Evolutionary conservation across 1,284 basidiomycete species (phyloP).

Genomic region (Ceratobasidium sp.): DNA sequence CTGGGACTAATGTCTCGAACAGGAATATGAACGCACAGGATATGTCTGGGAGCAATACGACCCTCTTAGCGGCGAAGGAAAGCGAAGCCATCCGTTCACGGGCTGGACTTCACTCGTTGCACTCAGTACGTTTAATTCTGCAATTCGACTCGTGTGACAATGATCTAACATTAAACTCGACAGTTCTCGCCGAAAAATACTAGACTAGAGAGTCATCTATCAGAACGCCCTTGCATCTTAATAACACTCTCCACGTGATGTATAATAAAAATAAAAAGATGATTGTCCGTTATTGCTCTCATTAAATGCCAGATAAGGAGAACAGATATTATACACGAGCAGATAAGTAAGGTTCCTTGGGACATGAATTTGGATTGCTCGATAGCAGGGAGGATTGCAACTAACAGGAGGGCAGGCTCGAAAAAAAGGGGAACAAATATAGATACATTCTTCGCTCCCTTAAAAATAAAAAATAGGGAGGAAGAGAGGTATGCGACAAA

Average conservation of each 20-base stretch:
- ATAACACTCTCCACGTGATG: slow-evolving; percentile 3
- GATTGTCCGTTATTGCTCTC: slow-evolving; percentile 34
- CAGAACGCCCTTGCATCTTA: background rate
- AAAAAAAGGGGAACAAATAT: slow-evolving; percentile 6
- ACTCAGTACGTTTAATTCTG: slow-evolving; percentile 61
- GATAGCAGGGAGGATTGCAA: background rate
- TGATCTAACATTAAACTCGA: slow-evolving; percentile 40
- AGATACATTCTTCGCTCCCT: slow-evolving; percentile 31
- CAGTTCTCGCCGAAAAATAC: slow-evolving; percentile 58
- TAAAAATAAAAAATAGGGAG: slow-evolving; percentile 3
- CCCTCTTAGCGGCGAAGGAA: slow-evolving; percentile 77
- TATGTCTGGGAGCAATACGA: slow-evolving; percentile 98
- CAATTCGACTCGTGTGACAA: slow-evolving; percentile 6
- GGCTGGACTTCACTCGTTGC: slow-evolving; percentile 89
- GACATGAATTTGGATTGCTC: slow-evolving; percentile 7
- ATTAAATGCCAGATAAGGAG: slow-evolving; percentile 34
- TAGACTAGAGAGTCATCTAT: slow-evolving; percentile 42
- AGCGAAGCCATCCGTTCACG: slow-evolving; percentile 87
- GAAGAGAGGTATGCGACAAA: background rate
- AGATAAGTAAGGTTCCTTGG: slow-evolving; percentile 4
- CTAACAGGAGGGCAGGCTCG: background rate
- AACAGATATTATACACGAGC: slow-evolving; percentile 38
- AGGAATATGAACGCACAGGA: slow-evolving; percentile 90
- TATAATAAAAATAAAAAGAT: slow-evolving; percentile 15
- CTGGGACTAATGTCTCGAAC: slow-evolving; percentile 41